phyloP scores from a whole-genome alignment of 805 yeast species.

The Cyberlindnera maclurae region DNA sequence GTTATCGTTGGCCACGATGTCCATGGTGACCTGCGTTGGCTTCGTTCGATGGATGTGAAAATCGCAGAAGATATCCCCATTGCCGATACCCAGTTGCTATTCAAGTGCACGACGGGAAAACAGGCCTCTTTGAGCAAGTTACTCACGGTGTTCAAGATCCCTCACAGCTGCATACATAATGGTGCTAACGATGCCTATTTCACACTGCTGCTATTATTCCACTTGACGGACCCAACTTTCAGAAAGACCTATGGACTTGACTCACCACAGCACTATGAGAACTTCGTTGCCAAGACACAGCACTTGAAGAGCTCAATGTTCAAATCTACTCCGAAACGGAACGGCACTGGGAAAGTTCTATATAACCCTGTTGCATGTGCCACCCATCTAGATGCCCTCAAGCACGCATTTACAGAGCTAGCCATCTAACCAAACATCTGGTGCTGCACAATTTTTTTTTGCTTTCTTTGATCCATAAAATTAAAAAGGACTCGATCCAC shows the following conservation, averaged over 20 bases:
- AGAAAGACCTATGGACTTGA: slow-evolving; percentile 19
- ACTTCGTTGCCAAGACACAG: no score
- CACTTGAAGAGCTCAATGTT: no score
- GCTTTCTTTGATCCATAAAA: no score
- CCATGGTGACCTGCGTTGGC: slow-evolving; percentile 47
- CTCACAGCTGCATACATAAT: slow-evolving; percentile 56
- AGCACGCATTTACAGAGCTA: not conserved
- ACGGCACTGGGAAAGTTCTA: no score
- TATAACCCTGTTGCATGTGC: no score
- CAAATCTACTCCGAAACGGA: no score
- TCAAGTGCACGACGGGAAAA: not conserved
- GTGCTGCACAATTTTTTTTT: no score
- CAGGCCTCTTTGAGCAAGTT: slow-evolving; percentile 32
- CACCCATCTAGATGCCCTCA: no score
- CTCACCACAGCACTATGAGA: not conserved
- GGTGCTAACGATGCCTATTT: slow-evolving; percentile 69
- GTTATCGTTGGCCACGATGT: slow-evolving; percentile 57
- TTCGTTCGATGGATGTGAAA: slow-evolving; percentile 37
- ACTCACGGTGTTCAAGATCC: slow-evolving; percentile 40
- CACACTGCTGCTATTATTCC: slow-evolving; percentile 46
- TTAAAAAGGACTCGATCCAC: slow-evolving; percentile 1
- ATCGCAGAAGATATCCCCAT: slow-evolving; percentile 30
- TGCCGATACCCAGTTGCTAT: slow-evolving; percentile 43
- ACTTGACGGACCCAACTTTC: slow-evolving; percentile 41
- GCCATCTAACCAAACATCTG: no score